Evolutionary conservation across 2,329 filamentous ascomycete genomes (phyloP).

Genomic region (Alternaria brassicicola): DNA sequence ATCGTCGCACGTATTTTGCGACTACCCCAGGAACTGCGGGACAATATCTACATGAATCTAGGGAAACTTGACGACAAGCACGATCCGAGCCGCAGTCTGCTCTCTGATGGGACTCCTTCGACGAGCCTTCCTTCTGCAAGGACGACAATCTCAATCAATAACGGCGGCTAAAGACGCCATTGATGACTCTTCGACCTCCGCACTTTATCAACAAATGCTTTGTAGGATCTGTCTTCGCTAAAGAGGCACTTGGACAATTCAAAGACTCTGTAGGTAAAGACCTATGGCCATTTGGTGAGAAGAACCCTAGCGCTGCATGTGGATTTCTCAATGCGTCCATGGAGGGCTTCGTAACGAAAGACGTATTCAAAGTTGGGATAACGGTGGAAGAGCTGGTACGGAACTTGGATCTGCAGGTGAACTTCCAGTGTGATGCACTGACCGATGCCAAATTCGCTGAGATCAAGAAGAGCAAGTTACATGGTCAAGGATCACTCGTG

Average conservation of each 20-base stretch:
- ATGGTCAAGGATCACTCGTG: neutral
- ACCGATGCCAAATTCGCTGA: neutral
- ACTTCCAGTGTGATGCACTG: conserved; percentile 8
- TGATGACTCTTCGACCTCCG: conserved; percentile 1
- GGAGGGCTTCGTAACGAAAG: conserved; percentile 10
- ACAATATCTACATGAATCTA: conserved; percentile 7
- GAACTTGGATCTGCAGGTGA: conserved; percentile 13
- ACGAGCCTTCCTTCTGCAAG: conserved; percentile 6
- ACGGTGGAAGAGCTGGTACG: conserved; percentile 7
- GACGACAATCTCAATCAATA: neutral
- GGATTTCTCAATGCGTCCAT: conserved; percentile 1
- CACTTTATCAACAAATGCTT: conserved; percentile 13
- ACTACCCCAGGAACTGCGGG: conserved; percentile 12
- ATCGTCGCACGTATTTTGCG: conserved; percentile 2
- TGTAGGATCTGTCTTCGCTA: conserved; percentile 2
- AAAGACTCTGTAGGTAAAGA: conserved; percentile 8
- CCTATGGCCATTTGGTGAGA: neutral
- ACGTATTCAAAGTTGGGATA: conserved; percentile 7
- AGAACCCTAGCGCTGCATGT: conserved; percentile 2
- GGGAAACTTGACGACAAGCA: neutral
- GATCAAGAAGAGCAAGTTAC: neutral
- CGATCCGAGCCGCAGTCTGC: conserved; percentile 1
- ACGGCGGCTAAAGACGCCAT: neutral
- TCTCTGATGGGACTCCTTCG: conserved; percentile 12
- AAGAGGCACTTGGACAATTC: conserved; percentile 6